These are phyloP conservation scores for Coemansia sp. DNA, from an alignment of 192 early-diverging fungal genomes.

Conservation along the genomic window DNA sequence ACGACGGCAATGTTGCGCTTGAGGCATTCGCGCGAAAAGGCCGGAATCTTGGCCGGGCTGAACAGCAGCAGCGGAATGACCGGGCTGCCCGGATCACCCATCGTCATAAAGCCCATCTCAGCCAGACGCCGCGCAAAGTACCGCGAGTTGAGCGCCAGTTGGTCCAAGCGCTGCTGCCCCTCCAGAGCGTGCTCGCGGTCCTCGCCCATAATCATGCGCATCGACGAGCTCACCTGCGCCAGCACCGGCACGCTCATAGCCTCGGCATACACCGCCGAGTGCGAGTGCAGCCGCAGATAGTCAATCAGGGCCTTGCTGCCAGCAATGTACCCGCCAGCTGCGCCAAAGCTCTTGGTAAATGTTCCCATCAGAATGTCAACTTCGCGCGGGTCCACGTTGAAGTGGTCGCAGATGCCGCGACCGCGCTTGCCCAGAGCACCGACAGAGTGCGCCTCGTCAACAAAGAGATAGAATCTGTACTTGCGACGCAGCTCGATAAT, in stretches of 20 bases:
- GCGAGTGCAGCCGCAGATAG: slow-evolving; percentile 73
- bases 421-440: slow-evolving; percentile 93
- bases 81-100: slow-evolving; percentile 84
- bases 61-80: slow-evolving; percentile 90
- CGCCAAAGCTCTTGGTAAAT: slow-evolving; percentile 97
- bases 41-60: slow-evolving; percentile 94
- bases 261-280: slow-evolving; percentile 90
- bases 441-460: slow-evolving; percentile 97
- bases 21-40: slow-evolving; percentile 91
- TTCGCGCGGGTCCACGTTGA: slow-evolving; percentile 81
- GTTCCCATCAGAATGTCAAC: slow-evolving; percentile 98
- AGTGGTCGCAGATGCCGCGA: slow-evolving; percentile 95
- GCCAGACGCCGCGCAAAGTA: slow-evolving; percentile 80
- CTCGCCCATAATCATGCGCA: slow-evolving; percentile 93
- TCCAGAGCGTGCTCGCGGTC: slow-evolving; percentile 73
- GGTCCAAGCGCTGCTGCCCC: slow-evolving; percentile 79
- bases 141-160: slow-evolving; percentile 81
- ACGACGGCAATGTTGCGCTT: slow-evolving; percentile 90
- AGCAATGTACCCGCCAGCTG: slow-evolving; percentile 94
- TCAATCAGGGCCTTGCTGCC: slow-evolving; percentile 74
- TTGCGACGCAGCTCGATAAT: slow-evolving; percentile 84
- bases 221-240: slow-evolving; percentile 86
- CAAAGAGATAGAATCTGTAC: slow-evolving; percentile 95
- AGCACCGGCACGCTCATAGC: slow-evolving; percentile 80
- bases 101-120: slow-evolving; percentile 90